Conservation (phyloP, 2,329 filamentous ascomycete species). For the Alternaria sp. region DNA sequence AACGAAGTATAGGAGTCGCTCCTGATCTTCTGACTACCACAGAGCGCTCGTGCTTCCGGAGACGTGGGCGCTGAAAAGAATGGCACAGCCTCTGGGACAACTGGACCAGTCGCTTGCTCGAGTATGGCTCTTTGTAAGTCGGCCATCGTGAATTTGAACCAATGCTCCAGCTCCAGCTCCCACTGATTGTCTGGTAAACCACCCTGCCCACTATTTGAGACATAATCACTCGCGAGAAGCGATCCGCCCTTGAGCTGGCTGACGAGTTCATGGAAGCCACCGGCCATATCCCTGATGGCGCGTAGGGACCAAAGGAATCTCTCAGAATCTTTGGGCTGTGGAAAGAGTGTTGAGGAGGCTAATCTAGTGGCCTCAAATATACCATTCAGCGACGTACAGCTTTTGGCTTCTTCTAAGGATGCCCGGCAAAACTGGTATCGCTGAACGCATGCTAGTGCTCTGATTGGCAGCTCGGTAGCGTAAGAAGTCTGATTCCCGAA, state of each 20-base stretch:
- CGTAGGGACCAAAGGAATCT: neutral
- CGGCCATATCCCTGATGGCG: slow-evolving; percentile 9
- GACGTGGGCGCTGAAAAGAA: neutral
- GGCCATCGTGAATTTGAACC: slow-evolving; percentile 37
- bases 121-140: slow-evolving; percentile 32
- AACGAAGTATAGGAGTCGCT: slow-evolving; percentile 27
- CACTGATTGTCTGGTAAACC: slow-evolving; percentile 43
- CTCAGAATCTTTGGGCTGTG: slow-evolving; percentile 3
- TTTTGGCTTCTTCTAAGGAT: neutral
- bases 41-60: slow-evolving; percentile 12
- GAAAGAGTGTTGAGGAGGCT: neutral
- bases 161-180: slow-evolving; percentile 42
- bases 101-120: slow-evolving; percentile 16
- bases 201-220: slow-evolving; percentile 18
- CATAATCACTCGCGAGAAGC: slow-evolving; percentile 15
- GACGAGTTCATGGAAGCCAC: slow-evolving; percentile 9
- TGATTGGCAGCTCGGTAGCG: neutral
- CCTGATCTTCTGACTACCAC: slow-evolving; percentile 30
- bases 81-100: neutral
- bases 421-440: neutral
- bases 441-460: neutral
- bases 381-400: slow-evolving; percentile 13
- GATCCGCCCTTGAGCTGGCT: neutral
- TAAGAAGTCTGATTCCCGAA: neutral
- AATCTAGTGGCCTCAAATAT: slow-evolving; percentile 4